Evolutionary conservation across 1,139 yeast species (phyloP), one percentile per base, ranked within the genome.

Genomic region (Suhomyces guaymorum): DNA sequence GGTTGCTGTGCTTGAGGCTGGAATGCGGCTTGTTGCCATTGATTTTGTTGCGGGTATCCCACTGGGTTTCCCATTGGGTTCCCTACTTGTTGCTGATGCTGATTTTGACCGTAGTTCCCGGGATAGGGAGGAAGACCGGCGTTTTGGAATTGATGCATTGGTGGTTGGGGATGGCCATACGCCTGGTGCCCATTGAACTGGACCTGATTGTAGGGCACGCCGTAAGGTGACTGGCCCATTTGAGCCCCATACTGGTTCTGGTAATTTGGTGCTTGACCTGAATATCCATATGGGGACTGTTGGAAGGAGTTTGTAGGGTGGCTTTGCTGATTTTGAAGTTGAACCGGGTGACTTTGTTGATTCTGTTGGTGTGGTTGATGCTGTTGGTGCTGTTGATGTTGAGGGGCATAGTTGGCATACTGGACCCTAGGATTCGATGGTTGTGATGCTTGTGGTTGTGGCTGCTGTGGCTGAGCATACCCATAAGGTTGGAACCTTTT

Each of bases 401-500:
- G 48, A 23, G 42, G 45, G 9, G 26, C 14, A 31, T 26, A 16
- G 32, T 41, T 41, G 10, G 35, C 12, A n/a, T 33, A 24, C 18
- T 47, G 42, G 30, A 33, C 29, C 31, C 36, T 23, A 10, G 41
- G 32, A 26, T 37, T 14, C 30, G n/a, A n/a, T n/a, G n/a, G n/a
- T n/a, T n/a, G n/a, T n/a, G n/a, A n/a, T n/a, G n/a, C n/a, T n/a
- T 28, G 33, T 19, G 29, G 32, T 29, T 40, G 49, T 30, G 48
- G 17, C 18, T 26, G 38, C 7, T 17, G 19, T 15, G 46, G 46
- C 16, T 45, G 48, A 2, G 59, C 55, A 32, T 54, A 54, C 12
- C 59, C 59, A 38, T 56, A 56, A 7, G 59, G 47, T 38, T 57
- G 59, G 28, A 48, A 55, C 33, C 50, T 35, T 29, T 47, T 49